Evolutionary conservation across 306 rosid species (phyloP).

Genomic region (Glycyrrhiza uralensis): DNA sequence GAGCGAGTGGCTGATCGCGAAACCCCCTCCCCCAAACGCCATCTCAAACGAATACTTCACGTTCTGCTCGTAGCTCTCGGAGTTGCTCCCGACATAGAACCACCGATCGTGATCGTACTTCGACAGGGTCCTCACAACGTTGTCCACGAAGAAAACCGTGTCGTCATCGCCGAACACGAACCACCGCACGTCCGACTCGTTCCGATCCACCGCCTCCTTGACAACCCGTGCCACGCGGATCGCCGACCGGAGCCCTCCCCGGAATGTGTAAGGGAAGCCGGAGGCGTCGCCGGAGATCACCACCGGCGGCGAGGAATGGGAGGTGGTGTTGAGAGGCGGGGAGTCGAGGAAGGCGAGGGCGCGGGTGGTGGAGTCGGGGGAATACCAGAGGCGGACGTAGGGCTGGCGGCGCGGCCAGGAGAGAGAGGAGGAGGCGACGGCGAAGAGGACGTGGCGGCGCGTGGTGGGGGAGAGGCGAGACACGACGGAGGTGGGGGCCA

Average conservation of each 20-base stretch:
- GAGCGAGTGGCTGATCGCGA: conserved; percentile 70
- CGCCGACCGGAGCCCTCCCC: conserved; percentile 78
- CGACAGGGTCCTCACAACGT: conserved; percentile 55
- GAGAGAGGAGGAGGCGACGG: conserved; percentile 63
- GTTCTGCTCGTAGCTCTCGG: conserved; percentile 86
- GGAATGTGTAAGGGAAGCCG: conserved; percentile 55
- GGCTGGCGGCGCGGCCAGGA: conserved; percentile 67
- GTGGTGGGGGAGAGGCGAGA: conserved; percentile 37
- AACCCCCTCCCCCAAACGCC: conserved; percentile 98
- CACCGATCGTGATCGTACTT: conserved; percentile 74
- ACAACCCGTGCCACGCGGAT: conserved; percentile 86
- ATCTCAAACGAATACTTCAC: conserved; percentile 58
- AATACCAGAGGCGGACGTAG: conserved; percentile 61
- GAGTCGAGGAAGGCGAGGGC: conserved; percentile 69
- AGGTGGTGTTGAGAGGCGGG: background rate
- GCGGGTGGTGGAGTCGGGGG: conserved; percentile 55
- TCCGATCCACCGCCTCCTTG: conserved; percentile 69
- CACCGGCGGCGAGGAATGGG: conserved; percentile 36
- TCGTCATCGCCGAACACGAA: conserved; percentile 93
- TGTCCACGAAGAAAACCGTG: conserved; percentile 82
- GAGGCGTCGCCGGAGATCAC: conserved; percentile 62
- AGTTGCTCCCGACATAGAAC: conserved; percentile 71
- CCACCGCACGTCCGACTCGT: conserved; percentile 75
- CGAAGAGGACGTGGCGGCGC: conserved; percentile 68
- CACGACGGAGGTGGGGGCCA: background rate